Base-by-base conservation (phyloP, 805 yeast species). In the Starmera caribaea region DNA sequence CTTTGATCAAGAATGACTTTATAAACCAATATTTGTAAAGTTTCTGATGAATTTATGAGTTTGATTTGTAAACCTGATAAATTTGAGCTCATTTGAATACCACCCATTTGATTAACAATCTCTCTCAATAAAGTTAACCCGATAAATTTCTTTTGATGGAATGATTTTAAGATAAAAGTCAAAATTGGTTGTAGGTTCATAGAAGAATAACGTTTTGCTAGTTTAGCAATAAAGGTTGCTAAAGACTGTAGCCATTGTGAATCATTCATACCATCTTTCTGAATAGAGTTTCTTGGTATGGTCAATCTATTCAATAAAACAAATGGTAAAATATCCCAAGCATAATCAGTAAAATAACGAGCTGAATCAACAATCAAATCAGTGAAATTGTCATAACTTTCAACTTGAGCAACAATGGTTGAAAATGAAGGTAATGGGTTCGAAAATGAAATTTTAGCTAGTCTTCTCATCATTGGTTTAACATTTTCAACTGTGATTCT, bases 361-460 rank as follows among this genome's bases (percentile, higher is more conserved):
- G 96, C 87, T 7, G 92, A 75, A 36, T 81, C 81, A 9, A 86
- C 88, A 7, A 90, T 77, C 41, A 90, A 66, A 31, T 76, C 78
- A 35, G 81, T 82, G 45, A 90, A 72, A 53, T 90, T 90, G 53
- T 83, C 95, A 55, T 90, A 90, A 63, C 92, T 86, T 58, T 90
- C 97, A 46, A 90, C 76, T 53, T 87, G 96, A 35, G 76, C 76
- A 10, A 89, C 67, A 35, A 85, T 70, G 0, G 84, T 79, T 16
- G 74, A 62, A 34, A 89, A 73, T 12, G 88, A 76, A 2, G 94
- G 81, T 15, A 88, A 55, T 2, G 97, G 97, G 55, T 86, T 86
- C 1, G 82, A 62, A 43, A 76, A 79, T 16, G 88, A 73, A 11
- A 86, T 67, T 46, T 79, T 78, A 0, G 94, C 81, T 17, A 90